Evolutionary conservation across 495 filamentous ascomycete genomes (phyloP).

Genomic region (Penicillium antarcticum): DNA sequence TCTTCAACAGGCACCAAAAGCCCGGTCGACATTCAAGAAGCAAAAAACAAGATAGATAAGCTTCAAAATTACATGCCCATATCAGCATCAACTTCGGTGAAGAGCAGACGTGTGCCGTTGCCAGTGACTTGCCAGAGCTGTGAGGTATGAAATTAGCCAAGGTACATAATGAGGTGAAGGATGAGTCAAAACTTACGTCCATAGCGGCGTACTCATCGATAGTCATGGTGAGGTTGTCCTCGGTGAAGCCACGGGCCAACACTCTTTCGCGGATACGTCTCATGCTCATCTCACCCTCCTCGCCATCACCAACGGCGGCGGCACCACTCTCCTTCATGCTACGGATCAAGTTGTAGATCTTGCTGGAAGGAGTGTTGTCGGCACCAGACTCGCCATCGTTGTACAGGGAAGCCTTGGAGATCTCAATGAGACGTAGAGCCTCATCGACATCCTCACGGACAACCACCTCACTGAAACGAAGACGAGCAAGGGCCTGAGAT

Average conservation of each 20-base stretch:
- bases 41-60: conserved; percentile 3
- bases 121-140: conserved; percentile 95
- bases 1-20: conserved; percentile 15
- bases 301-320: conserved; percentile 67
- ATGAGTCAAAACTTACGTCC: conserved; percentile 64
- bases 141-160: conserved; percentile 18
- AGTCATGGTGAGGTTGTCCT: conserved; percentile 80
- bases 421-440: conserved; percentile 83
- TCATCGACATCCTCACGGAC: conserved; percentile 94
- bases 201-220: conserved; percentile 85
- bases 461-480: conserved; percentile 80
- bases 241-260: conserved; percentile 93
- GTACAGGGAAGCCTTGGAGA: conserved; percentile 83
- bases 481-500: conserved; percentile 89
- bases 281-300: conserved; percentile 77
- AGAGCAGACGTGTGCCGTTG: conserved; percentile 81
- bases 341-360: conserved; percentile 91
- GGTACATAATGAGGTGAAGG: not conserved
- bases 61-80: conserved; percentile 44
- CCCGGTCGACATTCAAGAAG: conserved; percentile 8
- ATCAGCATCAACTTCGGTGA: conserved; percentile 61
- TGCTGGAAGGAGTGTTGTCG: conserved; percentile 78
- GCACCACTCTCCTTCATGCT: conserved; percentile 79
- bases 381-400: conserved; percentile 56
- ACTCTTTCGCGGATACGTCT: conserved; percentile 83